A percentile compares a stretch with the other conserved stretches of the same genome.
These are phyloP conservation scores for Aschersonia sp. DNA, from an alignment of 2,329 filamentous ascomycete genomes.

Conservation along the genomic window DNA sequence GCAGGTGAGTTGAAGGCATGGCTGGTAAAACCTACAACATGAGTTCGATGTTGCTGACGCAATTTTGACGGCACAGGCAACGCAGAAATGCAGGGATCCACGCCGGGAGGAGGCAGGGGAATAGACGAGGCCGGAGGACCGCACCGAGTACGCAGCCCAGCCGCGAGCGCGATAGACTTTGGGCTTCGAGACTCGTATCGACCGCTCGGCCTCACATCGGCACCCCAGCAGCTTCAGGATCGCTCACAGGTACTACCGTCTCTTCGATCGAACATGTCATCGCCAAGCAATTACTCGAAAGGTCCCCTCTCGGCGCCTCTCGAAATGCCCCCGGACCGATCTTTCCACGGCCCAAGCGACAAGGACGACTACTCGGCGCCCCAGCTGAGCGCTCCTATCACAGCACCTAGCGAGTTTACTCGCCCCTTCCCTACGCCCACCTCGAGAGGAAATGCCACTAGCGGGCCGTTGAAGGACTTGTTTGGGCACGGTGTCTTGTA, in stretches of 20 bases:
- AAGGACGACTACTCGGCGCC: constrained; percentile 35
- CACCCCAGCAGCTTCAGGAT: background rate
- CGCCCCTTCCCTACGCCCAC: constrained; percentile 22
- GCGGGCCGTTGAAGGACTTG: background rate
- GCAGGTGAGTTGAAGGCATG: constrained; percentile 25
- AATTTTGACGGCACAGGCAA: background rate
- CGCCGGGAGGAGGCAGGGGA: background rate
- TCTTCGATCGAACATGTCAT: constrained; percentile 1
- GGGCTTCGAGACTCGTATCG: background rate
- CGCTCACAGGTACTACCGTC: constrained; percentile 27
- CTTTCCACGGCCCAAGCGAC: constrained; percentile 13
- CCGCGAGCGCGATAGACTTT: background rate
- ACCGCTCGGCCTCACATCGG: background rate
- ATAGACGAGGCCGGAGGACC: background rate
- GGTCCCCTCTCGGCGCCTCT: constrained; percentile 39
- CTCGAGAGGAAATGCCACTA: background rate
- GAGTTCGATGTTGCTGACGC: too few species aligned
- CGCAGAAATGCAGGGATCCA: background rate
- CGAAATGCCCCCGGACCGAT: constrained; percentile 25
- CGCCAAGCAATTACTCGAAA: constrained; percentile 21
- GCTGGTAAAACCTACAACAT: too few species aligned
- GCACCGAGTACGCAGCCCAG: background rate
- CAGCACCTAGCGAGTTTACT: constrained; percentile 36
- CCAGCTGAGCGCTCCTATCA: constrained; percentile 40
- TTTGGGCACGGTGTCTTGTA: constrained; percentile 1